A percentile compares a stretch with the other conserved stretches of the same genome.
phyloP scores from a whole-genome alignment of 1,284 basidiomycete genomes.

The Fomitopsis schrenkii region DNA sequence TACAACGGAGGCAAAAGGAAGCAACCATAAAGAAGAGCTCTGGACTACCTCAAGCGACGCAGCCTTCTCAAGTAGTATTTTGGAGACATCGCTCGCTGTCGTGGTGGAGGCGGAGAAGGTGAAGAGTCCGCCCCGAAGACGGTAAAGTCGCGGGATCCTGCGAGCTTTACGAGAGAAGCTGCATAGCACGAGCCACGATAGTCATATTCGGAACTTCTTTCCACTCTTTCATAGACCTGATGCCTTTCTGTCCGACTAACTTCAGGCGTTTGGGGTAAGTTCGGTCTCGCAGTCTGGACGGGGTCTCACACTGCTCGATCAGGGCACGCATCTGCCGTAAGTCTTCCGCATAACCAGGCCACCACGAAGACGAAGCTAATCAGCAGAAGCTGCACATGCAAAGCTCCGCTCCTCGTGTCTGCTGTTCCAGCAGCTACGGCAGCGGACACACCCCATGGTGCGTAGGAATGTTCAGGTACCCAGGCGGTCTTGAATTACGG shows the following conservation, averaged over 20 bases:
- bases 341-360: conserved; percentile 1
- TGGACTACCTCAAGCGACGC: neutral
- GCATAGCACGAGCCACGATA: neutral
- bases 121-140: neutral
- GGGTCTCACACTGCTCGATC: conserved; percentile 2
- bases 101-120: neutral
- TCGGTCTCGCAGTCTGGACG: neutral
- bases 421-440: neutral
- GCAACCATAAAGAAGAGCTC: neutral
- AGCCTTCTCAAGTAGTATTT: neutral
- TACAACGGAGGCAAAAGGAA: neutral
- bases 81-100: neutral
- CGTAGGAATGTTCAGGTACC: neutral
- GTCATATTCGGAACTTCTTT: neutral
- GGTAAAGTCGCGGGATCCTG: neutral
- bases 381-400: neutral
- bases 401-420: conserved; percentile 1
- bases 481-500: neutral
- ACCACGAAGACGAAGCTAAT: neutral
- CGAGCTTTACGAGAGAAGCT: neutral
- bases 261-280: neutral
- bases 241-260: neutral
- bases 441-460: neutral
- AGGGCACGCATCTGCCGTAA: conserved; percentile 2
- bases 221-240: neutral